Percentiles rank a stretch among this genome's conserved stretches.
Conservation (phyloP, 768 basidiomycete genomes). For the Hygrocybe coccinea region DNA sequence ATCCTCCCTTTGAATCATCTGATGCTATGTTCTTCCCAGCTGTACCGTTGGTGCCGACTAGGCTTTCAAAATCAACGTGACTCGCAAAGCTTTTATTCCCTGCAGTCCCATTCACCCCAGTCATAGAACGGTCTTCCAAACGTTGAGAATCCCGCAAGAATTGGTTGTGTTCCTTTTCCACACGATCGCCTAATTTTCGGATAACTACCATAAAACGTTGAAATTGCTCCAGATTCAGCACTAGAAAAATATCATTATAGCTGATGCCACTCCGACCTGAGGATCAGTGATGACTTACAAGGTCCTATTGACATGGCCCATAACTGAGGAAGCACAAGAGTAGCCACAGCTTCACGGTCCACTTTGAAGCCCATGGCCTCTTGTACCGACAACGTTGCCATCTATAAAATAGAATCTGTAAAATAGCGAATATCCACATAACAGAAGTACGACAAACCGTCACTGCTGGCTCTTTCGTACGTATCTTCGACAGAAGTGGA, state of each 20-base stretch:
- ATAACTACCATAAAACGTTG: slow-evolving; percentile 87
- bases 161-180: slow-evolving; percentile 88
- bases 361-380: slow-evolving; percentile 96
- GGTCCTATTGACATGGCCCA: slow-evolving; percentile 99
- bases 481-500: slow-evolving; percentile 88
- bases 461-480: slow-evolving; percentile 93
- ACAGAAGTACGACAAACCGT: slow-evolving; percentile 50
- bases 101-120: slow-evolving; percentile 40
- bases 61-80: slow-evolving; percentile 78
- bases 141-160: slow-evolving; percentile 91
- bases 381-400: slow-evolving; percentile 85
- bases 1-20: slow-evolving; percentile 39
- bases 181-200: slow-evolving; percentile 71
- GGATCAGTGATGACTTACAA: slow-evolving; percentile 41
- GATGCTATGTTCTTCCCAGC: slow-evolving; percentile 43
- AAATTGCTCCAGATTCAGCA: slow-evolving; percentile 83
- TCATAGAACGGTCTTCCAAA: slow-evolving; percentile 70
- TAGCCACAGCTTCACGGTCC: slow-evolving; percentile 88
- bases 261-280: background rate
- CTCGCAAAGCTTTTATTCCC: slow-evolving; percentile 35
- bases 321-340: slow-evolving; percentile 81
- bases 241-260: slow-evolving; percentile 31
- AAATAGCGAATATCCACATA: background rate
- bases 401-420: slow-evolving; percentile 37
- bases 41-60: slow-evolving; percentile 56